Conservation (phyloP, 805 yeast genomes). For the Ascoidea tarda region DNA sequence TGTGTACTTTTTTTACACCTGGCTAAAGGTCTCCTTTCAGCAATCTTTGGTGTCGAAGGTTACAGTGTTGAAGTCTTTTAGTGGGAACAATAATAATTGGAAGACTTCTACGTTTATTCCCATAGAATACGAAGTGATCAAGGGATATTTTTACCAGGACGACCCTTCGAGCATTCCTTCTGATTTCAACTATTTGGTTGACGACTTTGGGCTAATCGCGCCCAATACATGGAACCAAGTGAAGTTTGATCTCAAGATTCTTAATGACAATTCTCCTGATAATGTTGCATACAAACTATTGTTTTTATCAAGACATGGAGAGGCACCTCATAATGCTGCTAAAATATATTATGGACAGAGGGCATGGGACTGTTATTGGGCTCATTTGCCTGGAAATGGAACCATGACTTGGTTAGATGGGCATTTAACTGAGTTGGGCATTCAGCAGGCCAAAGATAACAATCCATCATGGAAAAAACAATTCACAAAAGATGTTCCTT, state of each 20-base stretch:
- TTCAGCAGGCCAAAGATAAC: constrained; percentile 29
- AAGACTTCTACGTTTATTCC: neutral
- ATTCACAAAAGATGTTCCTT: constrained; percentile 15
- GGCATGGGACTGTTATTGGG: constrained; percentile 31
- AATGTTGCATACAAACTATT: constrained; percentile 27
- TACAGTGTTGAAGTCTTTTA: no score
- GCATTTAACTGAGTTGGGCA: constrained; percentile 30
- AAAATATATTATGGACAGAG: constrained; percentile 29
- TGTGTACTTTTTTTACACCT: no score
- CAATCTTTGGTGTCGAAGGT: no score
- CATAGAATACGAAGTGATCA: neutral
- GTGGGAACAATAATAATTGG: no score
- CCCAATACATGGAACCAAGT: neutral
- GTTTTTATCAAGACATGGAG: constrained; percentile 38
- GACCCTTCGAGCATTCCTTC: neutral
- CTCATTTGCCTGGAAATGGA: constrained; percentile 29
- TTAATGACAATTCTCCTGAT: constrained; percentile 18
- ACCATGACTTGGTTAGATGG: constrained; percentile 36
- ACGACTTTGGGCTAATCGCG: neutral
- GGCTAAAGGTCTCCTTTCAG: no score
- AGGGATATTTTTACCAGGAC: neutral
- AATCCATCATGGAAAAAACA: constrained; percentile 23
- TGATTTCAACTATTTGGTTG: neutral
- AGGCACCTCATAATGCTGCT: constrained; percentile 37
- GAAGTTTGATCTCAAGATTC: neutral